Base-by-base conservation (phyloP, 73 alveolate species). In the Halteria grandinella region DNA sequence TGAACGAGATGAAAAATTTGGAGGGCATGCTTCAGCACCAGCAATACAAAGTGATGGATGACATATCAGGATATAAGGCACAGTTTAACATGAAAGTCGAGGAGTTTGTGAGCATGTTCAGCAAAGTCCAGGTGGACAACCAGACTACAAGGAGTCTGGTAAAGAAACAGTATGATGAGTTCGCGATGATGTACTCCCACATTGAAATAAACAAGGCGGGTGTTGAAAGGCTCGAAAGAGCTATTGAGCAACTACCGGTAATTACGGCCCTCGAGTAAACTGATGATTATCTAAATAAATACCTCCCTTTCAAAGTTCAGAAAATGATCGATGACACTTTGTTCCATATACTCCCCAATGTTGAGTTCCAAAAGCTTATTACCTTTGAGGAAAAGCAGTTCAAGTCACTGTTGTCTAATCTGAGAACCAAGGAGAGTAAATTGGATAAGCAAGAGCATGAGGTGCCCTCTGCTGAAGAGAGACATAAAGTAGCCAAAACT, bases 291-390 rank as follows among this genome's bases (percentile, higher is more conserved):
- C 12, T 62, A 7, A 36, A 62, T 29, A 62, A 32, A 62, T 62
- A 10, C 27, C 2, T 62, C 1, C 60, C 78, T 6, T 10, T 62
- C 7, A 62, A 62, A 23, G 41, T 62, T 4, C 23, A 62, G 41
- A 62, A 41, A 11, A 62, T 62, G 78, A 62, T 62, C 12, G 78
- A 62, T 39, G 78, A 62, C n/a, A 62, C 78, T 8, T 25, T 62
- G 20, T 62, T 62, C 25, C 7, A 23, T 6, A 21, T 48, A 14
- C 17, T 62, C n/a, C 49, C 49, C 12, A 11, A 44, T 8, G 37
- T 27, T 11, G 57, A 62, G 24, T 8, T 39, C 49, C 23, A 62
- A 41, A 62, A 62, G 24, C 27, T 62, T 40, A 7, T 62, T 11
- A 4, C 36, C 25, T 62, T 12, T 62, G 78, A 62, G 27, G 20